Base-by-base conservation (phyloP, 2,329 filamentous ascomycete species). In the Juglanconis sp. region DNA sequence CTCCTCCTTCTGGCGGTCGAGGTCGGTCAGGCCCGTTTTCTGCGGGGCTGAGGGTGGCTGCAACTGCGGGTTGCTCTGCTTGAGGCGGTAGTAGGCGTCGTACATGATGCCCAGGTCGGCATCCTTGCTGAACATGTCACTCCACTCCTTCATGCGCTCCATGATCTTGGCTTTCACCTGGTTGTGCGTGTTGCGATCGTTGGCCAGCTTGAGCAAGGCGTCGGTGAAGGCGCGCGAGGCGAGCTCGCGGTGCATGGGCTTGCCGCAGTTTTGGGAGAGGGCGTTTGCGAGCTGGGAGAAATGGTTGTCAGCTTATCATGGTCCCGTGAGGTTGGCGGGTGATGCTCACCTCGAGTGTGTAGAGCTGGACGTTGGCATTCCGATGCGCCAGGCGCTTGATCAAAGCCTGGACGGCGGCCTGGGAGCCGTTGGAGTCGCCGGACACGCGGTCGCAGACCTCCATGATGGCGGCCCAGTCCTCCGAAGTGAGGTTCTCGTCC, bases 121-220 rank as follows among this genome's bases (percentile, higher is more conserved):
- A 71, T 97, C 92, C 63, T 84, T 87, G 68, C 86, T 85, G 73
- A 98, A 98, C 91, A 97, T 96, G 69, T 95, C 91, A 60, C 90
- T 87, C 95, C 95, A 99, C 65, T 94, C 91, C 73, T 90, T 88
- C 92, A 98, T 98, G 67, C 93, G 87, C 80, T 98, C 94, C 61
- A 98, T 77, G 66, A 99, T 96, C 83, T 97, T 98, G 65, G 91
- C 87, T 77, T 98, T 98, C 72, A 99, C 95, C 74, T 96, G 92
- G 72, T 90, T 89, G 74, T 98, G 95, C 56, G 94, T 97, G 74
- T 96, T 99, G 77, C 93, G 86, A 75, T 99, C 95, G 77, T 88
- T 91, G 65, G 95, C 93, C 62, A 99, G 84, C 71, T 95, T 88
- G 65, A 98, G 81, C 52, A 99, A 81, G 62, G 94, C 91, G 72